A percentile compares a stretch with the other conserved stretches of the same genome.
Evolutionary conservation across 2,329 filamentous ascomycete genomes (phyloP).

Genomic region (Penicillium sp.): DNA sequence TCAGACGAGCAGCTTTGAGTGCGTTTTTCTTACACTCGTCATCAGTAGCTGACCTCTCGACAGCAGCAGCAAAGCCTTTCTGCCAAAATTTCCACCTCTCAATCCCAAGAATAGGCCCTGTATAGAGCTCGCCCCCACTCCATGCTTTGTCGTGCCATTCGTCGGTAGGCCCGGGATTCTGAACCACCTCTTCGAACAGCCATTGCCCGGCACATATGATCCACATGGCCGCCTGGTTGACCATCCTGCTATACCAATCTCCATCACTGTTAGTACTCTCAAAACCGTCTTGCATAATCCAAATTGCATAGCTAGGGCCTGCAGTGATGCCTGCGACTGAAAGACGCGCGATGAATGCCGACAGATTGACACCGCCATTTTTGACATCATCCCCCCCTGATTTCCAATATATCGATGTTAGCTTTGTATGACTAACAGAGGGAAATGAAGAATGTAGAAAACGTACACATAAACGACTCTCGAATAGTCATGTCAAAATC

Average conservation of each 20-base stretch:
- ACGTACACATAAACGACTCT: background rate
- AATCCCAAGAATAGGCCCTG: constrained; percentile 3
- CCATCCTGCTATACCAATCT: background rate
- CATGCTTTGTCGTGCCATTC: background rate
- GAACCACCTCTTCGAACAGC: constrained; percentile 5
- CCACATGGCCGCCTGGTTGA: constrained; percentile 10
- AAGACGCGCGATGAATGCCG: background rate
- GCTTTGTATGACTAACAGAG: no score
- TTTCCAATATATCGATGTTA: no score
- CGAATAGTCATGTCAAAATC: background rate
- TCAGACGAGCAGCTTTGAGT: constrained; percentile 1
- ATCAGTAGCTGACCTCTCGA: background rate
- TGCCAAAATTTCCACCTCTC: constrained; percentile 10
- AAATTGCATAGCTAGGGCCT: background rate
- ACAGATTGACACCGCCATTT: background rate
- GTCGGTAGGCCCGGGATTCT: background rate
- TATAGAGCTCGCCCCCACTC: background rate
- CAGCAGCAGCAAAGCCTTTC: constrained; percentile 8
- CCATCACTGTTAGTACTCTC: background rate
- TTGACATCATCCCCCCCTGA: background rate
- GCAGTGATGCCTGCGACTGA: background rate
- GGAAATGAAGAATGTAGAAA: no score
- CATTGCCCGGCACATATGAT: constrained; percentile 11
- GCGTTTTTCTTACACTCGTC: background rate
- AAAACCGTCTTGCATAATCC: background rate